A percentile compares a stretch with the other conserved stretches of the same genome.
These are phyloP conservation scores for Lignosus rhinocerotis DNA, from an alignment of 1,284 basidiomycete species.

Conservation along the genomic window DNA sequence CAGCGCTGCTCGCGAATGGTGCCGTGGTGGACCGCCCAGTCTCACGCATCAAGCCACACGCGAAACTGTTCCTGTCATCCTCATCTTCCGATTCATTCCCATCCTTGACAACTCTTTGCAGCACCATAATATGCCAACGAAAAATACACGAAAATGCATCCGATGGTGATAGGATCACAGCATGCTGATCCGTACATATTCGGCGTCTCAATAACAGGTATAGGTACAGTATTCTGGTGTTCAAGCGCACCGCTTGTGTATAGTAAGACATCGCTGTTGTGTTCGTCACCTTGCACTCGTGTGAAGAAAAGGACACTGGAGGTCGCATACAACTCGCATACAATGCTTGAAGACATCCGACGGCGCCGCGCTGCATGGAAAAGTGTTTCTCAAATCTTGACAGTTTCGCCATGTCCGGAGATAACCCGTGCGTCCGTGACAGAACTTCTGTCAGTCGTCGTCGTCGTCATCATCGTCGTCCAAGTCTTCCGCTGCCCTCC, in stretches of 20 bases:
- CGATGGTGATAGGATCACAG: background rate
- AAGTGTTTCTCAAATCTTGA: background rate
- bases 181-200: background rate
- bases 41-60: constrained; percentile 16
- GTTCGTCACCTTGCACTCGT: constrained; percentile 4
- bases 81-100: constrained; percentile 11
- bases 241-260: background rate
- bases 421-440: background rate
- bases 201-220: background rate
- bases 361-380: background rate
- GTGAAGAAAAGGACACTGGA: background rate
- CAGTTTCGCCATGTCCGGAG: background rate
- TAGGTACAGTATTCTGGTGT: background rate
- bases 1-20: constrained; percentile 19
- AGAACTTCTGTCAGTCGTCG: constrained; percentile 6
- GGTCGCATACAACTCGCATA: background rate
- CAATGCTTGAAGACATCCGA: background rate
- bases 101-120: background rate
- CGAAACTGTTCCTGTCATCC: constrained; percentile 18
- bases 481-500: constrained; percentile 42
- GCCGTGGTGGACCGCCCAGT: constrained; percentile 12
- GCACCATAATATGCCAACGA: background rate
- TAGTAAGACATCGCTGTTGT: background rate
- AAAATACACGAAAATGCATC: background rate
- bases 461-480: constrained; percentile 45